Base-by-base conservation (phyloP, 169 alveolate genomes). In the Plasmodium vinckei region DNA sequence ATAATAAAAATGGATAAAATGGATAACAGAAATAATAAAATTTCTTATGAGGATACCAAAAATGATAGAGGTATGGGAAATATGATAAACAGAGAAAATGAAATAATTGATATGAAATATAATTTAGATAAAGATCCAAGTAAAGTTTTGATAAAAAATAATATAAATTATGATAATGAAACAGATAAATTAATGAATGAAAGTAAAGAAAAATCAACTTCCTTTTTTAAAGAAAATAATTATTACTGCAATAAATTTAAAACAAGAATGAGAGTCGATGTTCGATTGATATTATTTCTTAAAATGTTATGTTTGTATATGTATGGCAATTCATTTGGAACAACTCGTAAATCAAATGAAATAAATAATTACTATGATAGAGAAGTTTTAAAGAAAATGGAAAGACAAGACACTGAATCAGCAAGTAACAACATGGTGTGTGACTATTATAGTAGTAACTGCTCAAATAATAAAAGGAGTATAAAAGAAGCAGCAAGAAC, bases 241-340 rank as follows among this genome's bases (percentile, higher is more conserved):
- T 33, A 33, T 33, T 33, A 33, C 42, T 33, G 3, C 42, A 33
- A 33, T 3, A 33, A 33, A 33, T 33, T 33, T 3, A 33, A 33
- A 33, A 33, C 42, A 7, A 33, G 7, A 33, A 33, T 2, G n/a
- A 47, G 64, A 27, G 75, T 56, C 47, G 60, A 75, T 56, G 51
- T 19, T 12, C 15, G 25, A 25, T 63, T 75, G 27, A 49, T 61
- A 56, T n/a, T 75, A 33, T 75, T 61, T 56, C 46, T 75, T 5
- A 75, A 75, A 75, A 56, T 75, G 61, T 33, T 75, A 12, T 75
- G 77, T 49, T 23, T 75, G 47, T 75, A 75, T 63, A 61, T 51
- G 64, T 64, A 75, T 64, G 56, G 77, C 49, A 9, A 75, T 42
- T 61, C 67, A 23, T 60, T 25, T 25, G 25, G 39, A 5, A 46